Base-by-base conservation (phyloP, 2,329 filamentous ascomycete species). In the Colletotrichum euphorbiae region DNA sequence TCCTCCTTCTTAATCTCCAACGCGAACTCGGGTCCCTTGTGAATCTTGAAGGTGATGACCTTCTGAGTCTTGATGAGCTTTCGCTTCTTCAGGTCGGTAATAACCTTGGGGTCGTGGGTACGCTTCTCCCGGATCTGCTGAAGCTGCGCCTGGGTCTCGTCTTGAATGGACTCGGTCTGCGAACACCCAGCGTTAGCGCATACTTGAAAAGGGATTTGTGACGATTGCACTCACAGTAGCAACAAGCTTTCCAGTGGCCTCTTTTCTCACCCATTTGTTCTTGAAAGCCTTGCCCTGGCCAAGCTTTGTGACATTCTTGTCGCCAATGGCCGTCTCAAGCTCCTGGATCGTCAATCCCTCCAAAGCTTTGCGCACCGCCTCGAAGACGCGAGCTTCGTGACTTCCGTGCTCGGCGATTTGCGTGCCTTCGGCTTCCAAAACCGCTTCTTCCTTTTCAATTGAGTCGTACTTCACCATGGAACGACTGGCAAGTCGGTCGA, bases 211-310 rank as follows among this genome's bases (percentile, higher is more conserved):
- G n/a, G 1, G 52, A 7, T 28, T 11, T 15, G 8, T 17, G 3
- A 5, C 31, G n/a, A 17, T 12, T 21, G 3, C 15, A 57, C 59
- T 74, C 73, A 87, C 87, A 73, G 82, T 80, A 69, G 85, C 84
- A 54, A 87, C 80, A 59, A 88, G 78, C 75, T 84, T 84, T 70
- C 86, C 85, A 24, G 86, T 84, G 73, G 87, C 84, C 70, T 85
- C 87, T 80, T 89, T 90, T 12, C 80, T 77, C 70, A 91, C 91
- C 90, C 89, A 92, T 77, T 90, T 91, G 79, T 90, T 87, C 77
- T 88, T 97, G 84, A 98, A 97, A 38, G 95, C 95, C 82, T 96
- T 97, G 74, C 94, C 94, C 78, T 96, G 92, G n/a, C 96, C 96
- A 69, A 98, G 84, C 82, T 93, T 95, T 56, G 90, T 85, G 50